These are phyloP conservation scores for Colletotrichum australisinense DNA, from an alignment of 2,329 filamentous ascomycete species.

Conservation along the genomic window DNA sequence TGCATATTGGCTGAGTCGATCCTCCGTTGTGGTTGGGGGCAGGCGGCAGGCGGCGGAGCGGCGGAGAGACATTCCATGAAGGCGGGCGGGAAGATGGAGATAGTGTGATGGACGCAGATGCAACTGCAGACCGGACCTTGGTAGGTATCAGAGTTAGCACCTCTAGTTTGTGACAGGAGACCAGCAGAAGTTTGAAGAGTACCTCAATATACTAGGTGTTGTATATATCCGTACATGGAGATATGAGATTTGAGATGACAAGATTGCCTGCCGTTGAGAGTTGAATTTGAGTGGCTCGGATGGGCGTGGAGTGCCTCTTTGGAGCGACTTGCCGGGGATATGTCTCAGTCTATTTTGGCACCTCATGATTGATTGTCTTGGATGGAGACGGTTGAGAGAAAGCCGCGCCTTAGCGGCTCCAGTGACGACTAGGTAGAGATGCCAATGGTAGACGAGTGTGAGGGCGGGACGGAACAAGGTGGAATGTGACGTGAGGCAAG, in stretches of 20 bases:
- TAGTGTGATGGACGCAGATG: constrained; percentile 8
- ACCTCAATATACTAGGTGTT: too few relatives aligned
- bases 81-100: constrained; percentile 21
- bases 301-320: not conserved
- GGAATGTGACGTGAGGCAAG: constrained; percentile 26
- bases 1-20: not conserved
- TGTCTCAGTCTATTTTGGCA: constrained; percentile 27
- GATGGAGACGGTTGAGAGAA: not conserved
- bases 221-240: not conserved
- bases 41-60: constrained; percentile 11
- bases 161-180: not conserved
- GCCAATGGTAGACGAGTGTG: not conserved
- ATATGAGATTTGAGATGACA: constrained; percentile 13
- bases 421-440: not conserved
- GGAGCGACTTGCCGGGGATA: constrained; percentile 15
- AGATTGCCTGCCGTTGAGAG: not conserved
- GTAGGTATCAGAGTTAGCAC: constrained; percentile 12
- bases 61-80: constrained; percentile 27
- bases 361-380: not conserved
- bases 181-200: not conserved
- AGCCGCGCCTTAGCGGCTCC: constrained; percentile 7
- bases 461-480: not conserved
- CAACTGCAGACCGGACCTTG: not conserved
- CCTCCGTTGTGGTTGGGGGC: not conserved
- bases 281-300: constrained; percentile 2